Conservation (phyloP, 441 rosid species). For the Arabidopsis hybrid region DNA sequence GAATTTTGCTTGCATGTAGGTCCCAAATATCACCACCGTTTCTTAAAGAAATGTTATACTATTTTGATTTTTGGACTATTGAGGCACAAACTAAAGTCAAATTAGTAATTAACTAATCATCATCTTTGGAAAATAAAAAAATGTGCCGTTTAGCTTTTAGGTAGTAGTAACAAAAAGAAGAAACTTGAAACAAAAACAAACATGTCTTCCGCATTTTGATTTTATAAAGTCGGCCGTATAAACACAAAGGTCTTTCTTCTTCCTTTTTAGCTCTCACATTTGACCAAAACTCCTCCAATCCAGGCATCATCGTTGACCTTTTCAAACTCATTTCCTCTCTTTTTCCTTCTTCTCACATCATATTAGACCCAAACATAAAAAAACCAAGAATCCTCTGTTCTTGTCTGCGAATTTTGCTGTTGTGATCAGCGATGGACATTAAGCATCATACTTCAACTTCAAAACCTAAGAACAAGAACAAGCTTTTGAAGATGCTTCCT, state of each 20-base stretch:
- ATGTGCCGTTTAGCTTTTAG: slow-evolving; percentile 2
- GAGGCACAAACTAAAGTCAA: slow-evolving; percentile 2
- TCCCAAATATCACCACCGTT: slow-evolving; percentile 37
- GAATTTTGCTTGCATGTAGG: not conserved
- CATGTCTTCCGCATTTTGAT: slow-evolving; percentile 37
- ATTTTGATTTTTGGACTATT: slow-evolving; percentile 4
- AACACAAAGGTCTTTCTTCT: slow-evolving; percentile 37
- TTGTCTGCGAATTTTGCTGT: not conserved
- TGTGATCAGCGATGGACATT: slow-evolving; percentile 36
- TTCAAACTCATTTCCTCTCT: slow-evolving; percentile 39
- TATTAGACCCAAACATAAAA: not conserved
- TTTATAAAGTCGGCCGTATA: slow-evolving; percentile 35
- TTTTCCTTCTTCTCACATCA: slow-evolving; percentile 27
- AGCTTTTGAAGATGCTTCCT: slow-evolving; percentile 64
- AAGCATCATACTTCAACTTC: slow-evolving; percentile 38
- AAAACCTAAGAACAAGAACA: slow-evolving; percentile 53
- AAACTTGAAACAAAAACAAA: slow-evolving; percentile 22
- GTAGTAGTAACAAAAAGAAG: not conserved
- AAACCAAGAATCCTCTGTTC: slow-evolving; percentile 17
- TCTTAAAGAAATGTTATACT: slow-evolving; percentile 11
- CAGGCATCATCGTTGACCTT: slow-evolving; percentile 43
- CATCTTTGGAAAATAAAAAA: not conserved
- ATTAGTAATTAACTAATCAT: slow-evolving; percentile 11
- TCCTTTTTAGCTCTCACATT: slow-evolving; percentile 29
- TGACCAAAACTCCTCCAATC: slow-evolving; percentile 41